Base-by-base conservation (phyloP, 2,329 filamentous ascomycete species). In the Diplodia seriata region DNA sequence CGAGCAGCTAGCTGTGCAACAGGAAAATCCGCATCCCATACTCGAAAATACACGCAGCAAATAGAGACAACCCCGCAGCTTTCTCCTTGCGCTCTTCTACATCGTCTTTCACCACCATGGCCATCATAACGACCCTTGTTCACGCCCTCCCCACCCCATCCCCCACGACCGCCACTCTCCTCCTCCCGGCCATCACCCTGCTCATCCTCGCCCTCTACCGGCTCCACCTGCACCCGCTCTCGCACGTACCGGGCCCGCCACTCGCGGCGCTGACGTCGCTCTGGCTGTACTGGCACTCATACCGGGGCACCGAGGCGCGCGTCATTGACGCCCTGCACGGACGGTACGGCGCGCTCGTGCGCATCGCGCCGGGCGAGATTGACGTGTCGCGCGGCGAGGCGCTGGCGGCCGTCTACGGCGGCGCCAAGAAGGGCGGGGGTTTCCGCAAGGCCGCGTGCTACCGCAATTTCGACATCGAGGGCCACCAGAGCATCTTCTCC, bases 391-490 rank as follows among this genome's bases (percentile, higher is more conserved):
- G 72, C 50, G 70, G 72, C 12, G 33, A 47, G 7, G 74, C 73
- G 69, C 71, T 71, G 26, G 76, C 77, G 43, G 70, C 74, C 50
- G 69, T 80, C 31, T 80, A 79, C 69, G 72, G 74, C 31, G 71
- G 53, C 69, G 14, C 76, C 47, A 26, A 26, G 26, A 26, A 26
- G 26, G 85, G 85, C 47, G 85, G 85, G 3, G 85, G 86, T 1
- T 87, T 88, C 65, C 73, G 76, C 0, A 88, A 88, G 72, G 79
- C 84, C 0, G 71, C 74, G 0, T 83, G 79, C 68, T 88, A 88
- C 72, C 74, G 75, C 0, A 88, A 87, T 70, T 87, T 87, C 71
- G 83, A 87, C 68, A 84, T 87, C 20, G 85, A 87, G 70, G 84
- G 83, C 0, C 83, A 85, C 70, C 74, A 80, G 33, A 85, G 84